Percentiles rank a stretch among this genome's conserved stretches.
Evolutionary conservation across 2,329 filamentous ascomycete species (phyloP).

Genomic region (Colletotrichum echinochloae): DNA sequence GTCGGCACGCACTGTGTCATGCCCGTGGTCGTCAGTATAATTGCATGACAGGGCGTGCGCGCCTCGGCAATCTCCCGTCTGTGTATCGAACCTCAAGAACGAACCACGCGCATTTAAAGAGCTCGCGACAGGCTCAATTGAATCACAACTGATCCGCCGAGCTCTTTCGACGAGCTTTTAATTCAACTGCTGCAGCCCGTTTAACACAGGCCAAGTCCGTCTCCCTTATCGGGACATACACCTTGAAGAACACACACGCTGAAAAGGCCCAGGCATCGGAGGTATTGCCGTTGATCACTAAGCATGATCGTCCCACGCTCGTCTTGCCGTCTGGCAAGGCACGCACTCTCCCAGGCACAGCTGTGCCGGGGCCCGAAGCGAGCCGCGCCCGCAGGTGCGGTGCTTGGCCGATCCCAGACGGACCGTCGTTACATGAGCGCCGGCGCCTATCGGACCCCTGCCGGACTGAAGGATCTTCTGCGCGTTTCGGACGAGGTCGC

Average conservation of each 20-base stretch:
- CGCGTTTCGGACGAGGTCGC: conserved; percentile 84
- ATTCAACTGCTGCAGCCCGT: not conserved
- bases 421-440: conserved; percentile 34
- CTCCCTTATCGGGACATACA: not conserved
- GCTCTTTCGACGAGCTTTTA: not conserved
- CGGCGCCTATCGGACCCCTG: conserved; percentile 39
- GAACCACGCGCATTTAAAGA: not conserved
- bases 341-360: conserved; percentile 26
- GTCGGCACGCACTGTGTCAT: conserved; percentile 3
- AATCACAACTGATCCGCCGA: not conserved
- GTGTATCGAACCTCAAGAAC: not conserved
- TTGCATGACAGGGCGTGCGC: conserved; percentile 13
- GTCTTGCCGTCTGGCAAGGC: conserved; percentile 33
- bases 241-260: not conserved
- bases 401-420: conserved; percentile 1
- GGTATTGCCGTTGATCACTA: not conserved
- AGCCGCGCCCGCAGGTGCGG: not conserved
- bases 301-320: conserved; percentile 37
- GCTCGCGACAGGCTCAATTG: conserved; percentile 2
- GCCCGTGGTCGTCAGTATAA: not conserved
- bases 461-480: conserved; percentile 63
- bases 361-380: conserved; percentile 6
- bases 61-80: conserved; percentile 12
- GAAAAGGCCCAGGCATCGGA: conserved; percentile 10
- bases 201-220: not conserved